These are phyloP conservation scores for Juncus inflexus DNA, from an alignment of 176 grass and related monocot genomes.

Conservation along the genomic window DNA sequence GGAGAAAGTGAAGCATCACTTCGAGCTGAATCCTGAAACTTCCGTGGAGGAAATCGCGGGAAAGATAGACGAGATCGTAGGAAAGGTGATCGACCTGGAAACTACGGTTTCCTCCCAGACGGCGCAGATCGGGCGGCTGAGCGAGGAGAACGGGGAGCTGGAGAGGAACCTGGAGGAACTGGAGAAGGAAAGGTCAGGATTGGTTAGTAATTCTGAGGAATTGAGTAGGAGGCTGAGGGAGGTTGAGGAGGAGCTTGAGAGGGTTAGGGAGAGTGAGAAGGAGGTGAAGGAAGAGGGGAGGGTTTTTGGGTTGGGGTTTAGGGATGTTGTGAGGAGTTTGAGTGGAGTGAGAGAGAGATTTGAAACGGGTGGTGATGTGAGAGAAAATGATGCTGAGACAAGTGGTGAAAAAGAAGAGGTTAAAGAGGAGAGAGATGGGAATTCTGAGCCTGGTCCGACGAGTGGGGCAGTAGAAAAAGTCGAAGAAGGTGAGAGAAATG, in stretches of 20 bases:
- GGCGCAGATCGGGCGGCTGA: conserved; percentile 54
- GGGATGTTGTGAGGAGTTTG: conserved; percentile 47
- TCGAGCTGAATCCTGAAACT: conserved; percentile 51
- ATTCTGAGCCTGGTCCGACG: conserved; percentile 15
- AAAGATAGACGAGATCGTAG: conserved; percentile 74
- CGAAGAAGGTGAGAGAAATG: too few relatives aligned
- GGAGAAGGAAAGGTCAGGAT: conserved; percentile 45
- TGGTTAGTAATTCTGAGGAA: conserved; percentile 41
- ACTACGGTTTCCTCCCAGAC: conserved; percentile 54
- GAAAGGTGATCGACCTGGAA: conserved; percentile 65
- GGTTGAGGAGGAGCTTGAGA: conserved; percentile 51
- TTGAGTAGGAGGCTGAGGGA: conserved; percentile 47
- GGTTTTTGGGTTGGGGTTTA: conserved; percentile 31
- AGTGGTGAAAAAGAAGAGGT: conserved; percentile 27
- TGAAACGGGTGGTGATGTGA: conserved; percentile 15
- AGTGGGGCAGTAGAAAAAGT: conserved; percentile 7
- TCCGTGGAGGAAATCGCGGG: conserved; percentile 54
- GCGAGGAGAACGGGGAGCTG: conserved; percentile 47
- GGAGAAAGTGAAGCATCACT: conserved; percentile 53
- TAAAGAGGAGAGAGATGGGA: not conserved
- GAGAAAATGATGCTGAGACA: conserved; percentile 6
- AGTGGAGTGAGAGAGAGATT: conserved; percentile 50
- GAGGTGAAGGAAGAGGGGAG: conserved; percentile 45
- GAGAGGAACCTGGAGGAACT: conserved; percentile 45
- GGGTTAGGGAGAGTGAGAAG: conserved; percentile 39